Evolutionary conservation across 1,284 basidiomycete species (phyloP).

Genomic region (Vanrija sp.): DNA sequence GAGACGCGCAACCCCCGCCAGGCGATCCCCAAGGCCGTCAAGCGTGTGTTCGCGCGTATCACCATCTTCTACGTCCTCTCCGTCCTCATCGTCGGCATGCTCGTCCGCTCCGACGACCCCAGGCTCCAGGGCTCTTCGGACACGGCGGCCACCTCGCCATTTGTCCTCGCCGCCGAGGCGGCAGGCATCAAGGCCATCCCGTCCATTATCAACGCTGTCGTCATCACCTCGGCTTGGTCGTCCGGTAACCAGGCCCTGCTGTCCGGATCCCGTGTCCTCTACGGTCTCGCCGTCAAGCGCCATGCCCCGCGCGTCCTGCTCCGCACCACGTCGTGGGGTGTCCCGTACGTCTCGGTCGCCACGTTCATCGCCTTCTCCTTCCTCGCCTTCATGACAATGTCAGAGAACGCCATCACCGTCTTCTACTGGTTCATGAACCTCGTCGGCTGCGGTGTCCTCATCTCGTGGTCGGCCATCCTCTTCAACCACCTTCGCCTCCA

Average conservation of each 20-base stretch:
- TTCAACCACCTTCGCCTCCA: conserved; percentile 20
- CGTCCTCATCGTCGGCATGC: conserved; percentile 60
- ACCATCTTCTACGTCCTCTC: conserved; percentile 58
- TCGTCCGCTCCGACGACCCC: conserved; percentile 52
- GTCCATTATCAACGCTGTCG: conserved; percentile 45
- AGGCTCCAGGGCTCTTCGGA: conserved; percentile 36
- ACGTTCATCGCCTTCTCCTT: conserved; percentile 36
- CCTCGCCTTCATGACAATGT: conserved; percentile 44
- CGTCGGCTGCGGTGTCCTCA: conserved; percentile 27
- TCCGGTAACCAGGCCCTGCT: conserved; percentile 23
- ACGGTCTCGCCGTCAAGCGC: conserved; percentile 50
- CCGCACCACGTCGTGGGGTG: conserved; percentile 51
- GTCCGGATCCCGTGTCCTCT: conserved; percentile 44
- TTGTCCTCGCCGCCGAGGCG: conserved; percentile 59
- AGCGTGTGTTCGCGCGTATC: conserved; percentile 16
- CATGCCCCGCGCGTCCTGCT: conserved; percentile 52
- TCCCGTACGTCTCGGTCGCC: conserved; percentile 39
- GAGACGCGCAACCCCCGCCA: conserved; percentile 35
- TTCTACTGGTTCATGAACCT: conserved; percentile 34
- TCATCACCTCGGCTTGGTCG: conserved; percentile 25
- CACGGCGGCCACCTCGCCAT: conserved; percentile 66
- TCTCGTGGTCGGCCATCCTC: conserved; percentile 28
- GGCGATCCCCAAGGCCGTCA: conserved; percentile 24
- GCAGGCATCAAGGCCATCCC: conserved; percentile 63
- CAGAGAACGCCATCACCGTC: conserved; percentile 24